Conservation (phyloP, 73 alveolate species). For the Paramecium biaurelia region DNA sequence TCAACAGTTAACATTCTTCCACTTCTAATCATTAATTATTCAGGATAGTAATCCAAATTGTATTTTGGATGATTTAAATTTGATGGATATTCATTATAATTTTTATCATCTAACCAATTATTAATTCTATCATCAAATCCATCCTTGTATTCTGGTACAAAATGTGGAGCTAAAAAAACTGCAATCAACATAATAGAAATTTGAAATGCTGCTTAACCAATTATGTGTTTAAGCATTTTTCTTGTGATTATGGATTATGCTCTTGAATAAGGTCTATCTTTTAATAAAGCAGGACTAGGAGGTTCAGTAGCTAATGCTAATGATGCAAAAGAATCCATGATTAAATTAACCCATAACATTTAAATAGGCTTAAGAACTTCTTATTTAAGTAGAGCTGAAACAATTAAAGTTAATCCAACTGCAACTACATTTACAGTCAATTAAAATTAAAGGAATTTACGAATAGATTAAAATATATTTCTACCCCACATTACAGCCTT, state of each 20-base stretch:
- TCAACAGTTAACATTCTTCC: constrained; percentile 69
- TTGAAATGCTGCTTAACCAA: constrained; percentile 83
- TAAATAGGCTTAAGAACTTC: constrained; percentile 87
- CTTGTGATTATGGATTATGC: constrained; percentile 89
- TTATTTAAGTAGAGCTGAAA: constrained; percentile 86
- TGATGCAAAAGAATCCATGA: constrained; percentile 95
- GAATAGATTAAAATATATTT: constrained; percentile 87
- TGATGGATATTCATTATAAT: neutral
- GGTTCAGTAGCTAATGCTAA: constrained; percentile 96
- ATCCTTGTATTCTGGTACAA: constrained; percentile 80
- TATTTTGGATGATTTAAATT: constrained; percentile 38
- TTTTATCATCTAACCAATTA: neutral
- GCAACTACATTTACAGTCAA: constrained; percentile 92
- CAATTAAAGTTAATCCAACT: constrained; percentile 85
- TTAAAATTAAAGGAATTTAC: constrained; percentile 93
- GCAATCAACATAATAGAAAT: constrained; percentile 73
- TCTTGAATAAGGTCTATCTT: constrained; percentile 86
- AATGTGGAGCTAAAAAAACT: constrained; percentile 75
- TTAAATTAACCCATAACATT: constrained; percentile 90
- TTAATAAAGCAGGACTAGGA: constrained; percentile 83
- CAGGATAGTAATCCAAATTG: constrained; percentile 16
- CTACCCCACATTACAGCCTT: constrained; percentile 97
- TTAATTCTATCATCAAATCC: constrained; percentile 58
- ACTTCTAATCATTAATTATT: neutral
- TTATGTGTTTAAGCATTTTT: constrained; percentile 90